Base-by-base conservation (phyloP, 108 stramenopile species). In the Aurantiochytrium sp. region DNA sequence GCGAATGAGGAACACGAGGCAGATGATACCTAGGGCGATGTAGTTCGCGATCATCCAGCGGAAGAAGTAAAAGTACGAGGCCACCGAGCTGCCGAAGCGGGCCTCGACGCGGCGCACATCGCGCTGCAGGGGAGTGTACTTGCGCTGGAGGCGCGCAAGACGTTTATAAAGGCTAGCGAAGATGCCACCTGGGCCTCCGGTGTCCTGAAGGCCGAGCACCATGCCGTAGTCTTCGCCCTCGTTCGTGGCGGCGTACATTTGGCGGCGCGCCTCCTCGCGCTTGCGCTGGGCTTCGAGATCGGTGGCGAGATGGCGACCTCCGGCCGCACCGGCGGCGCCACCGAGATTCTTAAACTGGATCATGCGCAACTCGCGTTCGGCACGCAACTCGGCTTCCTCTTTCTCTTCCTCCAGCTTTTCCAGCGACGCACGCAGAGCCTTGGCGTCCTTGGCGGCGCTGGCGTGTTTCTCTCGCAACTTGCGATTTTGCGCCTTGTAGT, bases 251-350 rank as follows among this genome's bases (percentile, higher is more conserved):
- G 59, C 59, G 45, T 81, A 81, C 73, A 81, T 81, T 48, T 81
- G 73, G 42, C 73, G 39, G n/a, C 73, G 39, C 6, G 73, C 73
- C 45, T 81, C 73, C 24, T 81, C 73, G 36, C 73, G 73, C 39
- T 81, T 81, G 21, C 73, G 73, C 45, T 81, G 73, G 45, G 73
- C 73, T 24, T 81, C 73, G 8, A 81, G 30, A 42, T 81, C 73
- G 6, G 73, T 48, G 42, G 39, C 42, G 10, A 81, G 73, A 81
- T 81, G 39, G 6, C 73, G 21, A n/a, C 73, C 73, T 19, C 36
- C 73, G n/a, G 42, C 42, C 0, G 21, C 42, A 6, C 73, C 73
- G 27, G 73, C 42, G n/a, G 24, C 73, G 2, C 21, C 73, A 19
- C 73, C 73, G 6, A 48, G 45, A 24, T 41, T 81, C 32, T 81